phyloP scores from a whole-genome alignment of 2,329 filamentous ascomycete species.

The Reticulascus tulasneorum region DNA sequence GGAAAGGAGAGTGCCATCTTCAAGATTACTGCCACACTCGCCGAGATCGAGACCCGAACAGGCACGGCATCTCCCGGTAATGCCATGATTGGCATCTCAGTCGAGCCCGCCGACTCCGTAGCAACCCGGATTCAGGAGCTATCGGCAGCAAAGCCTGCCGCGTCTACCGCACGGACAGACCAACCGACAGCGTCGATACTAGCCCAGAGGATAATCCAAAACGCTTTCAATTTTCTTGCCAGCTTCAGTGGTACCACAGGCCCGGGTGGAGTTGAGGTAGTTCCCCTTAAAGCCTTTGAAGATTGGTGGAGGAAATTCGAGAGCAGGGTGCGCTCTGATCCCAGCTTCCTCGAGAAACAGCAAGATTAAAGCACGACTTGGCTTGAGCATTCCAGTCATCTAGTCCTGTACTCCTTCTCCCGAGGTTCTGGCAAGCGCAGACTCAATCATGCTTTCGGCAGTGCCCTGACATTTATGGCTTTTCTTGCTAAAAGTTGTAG shows the following conservation, averaged over 20 bases:
- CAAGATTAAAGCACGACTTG: constrained; percentile 20
- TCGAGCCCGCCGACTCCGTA: constrained; percentile 74
- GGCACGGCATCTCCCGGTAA: constrained; percentile 31
- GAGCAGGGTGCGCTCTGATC: constrained; percentile 76
- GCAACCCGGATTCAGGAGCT: constrained; percentile 63
- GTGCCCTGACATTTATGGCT: no score
- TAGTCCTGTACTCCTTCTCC: no score
- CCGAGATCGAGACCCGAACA: constrained; percentile 17
- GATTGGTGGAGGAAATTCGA: constrained; percentile 99
- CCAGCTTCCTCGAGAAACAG: constrained; percentile 76
- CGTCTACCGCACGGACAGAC: constrained; percentile 16
- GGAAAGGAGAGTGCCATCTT: constrained; percentile 93
- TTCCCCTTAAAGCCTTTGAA: constrained; percentile 91
- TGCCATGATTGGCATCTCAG: constrained; percentile 75
- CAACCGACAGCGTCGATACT: constrained; percentile 68
- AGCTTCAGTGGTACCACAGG: constrained; percentile 70
- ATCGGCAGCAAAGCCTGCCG: constrained; percentile 33
- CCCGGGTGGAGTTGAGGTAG: constrained; percentile 69
- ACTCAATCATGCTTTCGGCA: no score
- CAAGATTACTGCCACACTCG: constrained; percentile 52
- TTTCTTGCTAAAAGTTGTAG: no score
- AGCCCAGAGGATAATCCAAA: constrained; percentile 90
- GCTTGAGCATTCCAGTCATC: no score
- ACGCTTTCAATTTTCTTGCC: constrained; percentile 94
- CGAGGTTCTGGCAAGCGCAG: no score